These are phyloP conservation scores for Carex arenaria DNA, from an alignment of 202 grass and related monocot species.

Conservation along the genomic window DNA sequence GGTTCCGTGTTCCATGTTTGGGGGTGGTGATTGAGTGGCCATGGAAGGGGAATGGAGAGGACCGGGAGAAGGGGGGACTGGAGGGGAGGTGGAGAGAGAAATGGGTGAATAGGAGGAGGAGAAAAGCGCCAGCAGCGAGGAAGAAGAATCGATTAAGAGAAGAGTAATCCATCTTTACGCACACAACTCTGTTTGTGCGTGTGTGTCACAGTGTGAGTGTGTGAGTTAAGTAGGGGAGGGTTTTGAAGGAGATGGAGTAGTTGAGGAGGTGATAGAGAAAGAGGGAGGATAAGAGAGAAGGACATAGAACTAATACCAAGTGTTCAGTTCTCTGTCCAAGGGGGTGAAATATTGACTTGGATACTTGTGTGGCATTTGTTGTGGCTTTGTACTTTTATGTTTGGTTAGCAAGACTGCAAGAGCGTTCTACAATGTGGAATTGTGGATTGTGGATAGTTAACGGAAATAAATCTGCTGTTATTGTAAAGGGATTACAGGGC, in stretches of 20 bases:
- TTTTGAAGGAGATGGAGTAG: background rate
- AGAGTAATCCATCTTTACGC: slow-evolving; percentile 38
- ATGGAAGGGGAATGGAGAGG: slow-evolving; percentile 39
- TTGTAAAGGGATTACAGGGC: no score
- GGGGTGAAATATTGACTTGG: background rate
- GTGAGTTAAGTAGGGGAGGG: slow-evolving; percentile 10
- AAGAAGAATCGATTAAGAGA: slow-evolving; percentile 55
- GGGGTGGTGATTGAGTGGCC: background rate
- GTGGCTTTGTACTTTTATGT: background rate
- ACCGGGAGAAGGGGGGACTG: slow-evolving; percentile 32
- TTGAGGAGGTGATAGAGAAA: background rate
- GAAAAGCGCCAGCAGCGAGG: slow-evolving; percentile 41
- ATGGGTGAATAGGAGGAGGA: slow-evolving; percentile 48
- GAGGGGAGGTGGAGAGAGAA: slow-evolving; percentile 40
- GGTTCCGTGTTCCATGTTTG: background rate
- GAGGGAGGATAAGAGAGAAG: no score
- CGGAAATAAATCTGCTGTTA: no score
- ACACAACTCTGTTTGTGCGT: background rate
- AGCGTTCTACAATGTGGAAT: no score
- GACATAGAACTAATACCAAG: no score
- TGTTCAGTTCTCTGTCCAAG: no score
- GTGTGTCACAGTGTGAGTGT: background rate
- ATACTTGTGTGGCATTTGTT: background rate
- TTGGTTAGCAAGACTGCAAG: no score
- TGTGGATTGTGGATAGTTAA: background rate